These are phyloP conservation scores for Teratosphaeriaceae sp. DNA, from an alignment of 2,329 filamentous ascomycete species.

Conservation along the genomic window DNA sequence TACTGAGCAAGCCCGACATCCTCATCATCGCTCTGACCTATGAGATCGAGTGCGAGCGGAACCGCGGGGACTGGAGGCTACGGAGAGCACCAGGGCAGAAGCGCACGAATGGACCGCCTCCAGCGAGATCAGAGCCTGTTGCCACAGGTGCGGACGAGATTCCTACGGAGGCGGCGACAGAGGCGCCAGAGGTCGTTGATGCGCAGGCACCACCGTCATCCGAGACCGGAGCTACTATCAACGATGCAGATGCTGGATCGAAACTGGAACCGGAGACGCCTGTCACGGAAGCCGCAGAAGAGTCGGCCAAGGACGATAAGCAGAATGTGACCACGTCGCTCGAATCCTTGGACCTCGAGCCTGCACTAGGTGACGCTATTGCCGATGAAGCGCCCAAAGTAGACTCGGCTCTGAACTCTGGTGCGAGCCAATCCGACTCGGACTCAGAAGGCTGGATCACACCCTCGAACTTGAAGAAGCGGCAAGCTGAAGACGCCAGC, in stretches of 20 bases:
- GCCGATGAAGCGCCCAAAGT: conserved; percentile 15
- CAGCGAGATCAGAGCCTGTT: conserved; percentile 29
- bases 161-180: neutral
- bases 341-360: conserved; percentile 10
- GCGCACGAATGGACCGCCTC: conserved; percentile 62
- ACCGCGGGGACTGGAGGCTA: conserved; percentile 82
- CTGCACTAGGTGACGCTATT: conserved; percentile 5
- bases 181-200: neutral
- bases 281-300: neutral
- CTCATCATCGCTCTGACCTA: conserved; percentile 86
- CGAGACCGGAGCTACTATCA: neutral
- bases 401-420: conserved; percentile 19
- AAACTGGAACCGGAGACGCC: neutral
- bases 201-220: neutral
- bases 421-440: conserved; percentile 39
- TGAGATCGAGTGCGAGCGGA: conserved; percentile 86
- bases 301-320: conserved; percentile 2
- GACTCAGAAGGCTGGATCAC: conserved; percentile 86
- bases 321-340: conserved; percentile 9
- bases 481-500: conserved; percentile 61
- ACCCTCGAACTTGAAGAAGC: conserved; percentile 79
- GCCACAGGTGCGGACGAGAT: neutral
- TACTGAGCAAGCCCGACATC: conserved; percentile 83
- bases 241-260: neutral
- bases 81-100: conserved; percentile 75